phyloP scores from a whole-genome alignment of 2,329 filamentous ascomycete genomes.

The Paraphaeosphaeria minitans region DNA sequence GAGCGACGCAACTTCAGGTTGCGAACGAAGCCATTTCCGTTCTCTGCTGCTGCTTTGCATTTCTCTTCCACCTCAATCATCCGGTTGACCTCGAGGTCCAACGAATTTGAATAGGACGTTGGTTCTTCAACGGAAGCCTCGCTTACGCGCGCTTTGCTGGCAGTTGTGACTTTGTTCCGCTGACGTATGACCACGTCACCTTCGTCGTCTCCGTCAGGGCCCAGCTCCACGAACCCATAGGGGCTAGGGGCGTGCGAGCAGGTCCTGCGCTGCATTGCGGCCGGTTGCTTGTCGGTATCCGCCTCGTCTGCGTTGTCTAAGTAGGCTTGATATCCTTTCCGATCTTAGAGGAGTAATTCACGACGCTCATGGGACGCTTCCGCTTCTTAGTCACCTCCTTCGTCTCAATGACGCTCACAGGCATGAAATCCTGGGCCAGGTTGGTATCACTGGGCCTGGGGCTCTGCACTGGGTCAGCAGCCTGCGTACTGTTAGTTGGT shows the following conservation, averaged over 20 bases:
- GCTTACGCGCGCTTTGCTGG: neutral
- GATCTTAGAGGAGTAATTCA: neutral
- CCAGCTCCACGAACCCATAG: neutral
- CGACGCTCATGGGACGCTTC: neutral
- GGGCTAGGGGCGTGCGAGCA: neutral
- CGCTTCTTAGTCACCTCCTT: neutral
- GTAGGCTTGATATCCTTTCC: neutral
- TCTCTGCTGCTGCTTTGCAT: neutral
- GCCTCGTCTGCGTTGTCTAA: neutral
- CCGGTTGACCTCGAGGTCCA: neutral
- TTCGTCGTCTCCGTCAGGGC: neutral
- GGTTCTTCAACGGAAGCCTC: neutral
- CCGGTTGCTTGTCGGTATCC: neutral
- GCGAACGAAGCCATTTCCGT: neutral
- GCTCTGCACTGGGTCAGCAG: too few relatives aligned
- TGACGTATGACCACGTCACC: neutral
- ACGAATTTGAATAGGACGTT: neutral
- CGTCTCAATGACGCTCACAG: too few relatives aligned
- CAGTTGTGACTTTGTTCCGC: neutral
- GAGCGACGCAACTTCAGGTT: neutral
- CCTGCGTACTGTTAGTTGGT: too few relatives aligned
- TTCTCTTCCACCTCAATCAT: neutral
- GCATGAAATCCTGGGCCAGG: too few relatives aligned
- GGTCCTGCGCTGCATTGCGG: neutral
- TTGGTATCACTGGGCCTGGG: neutral